These are phyloP conservation scores for Dioscorea cayenensis DNA, from an alignment of 116 monocot species.

Conservation along the genomic window DNA sequence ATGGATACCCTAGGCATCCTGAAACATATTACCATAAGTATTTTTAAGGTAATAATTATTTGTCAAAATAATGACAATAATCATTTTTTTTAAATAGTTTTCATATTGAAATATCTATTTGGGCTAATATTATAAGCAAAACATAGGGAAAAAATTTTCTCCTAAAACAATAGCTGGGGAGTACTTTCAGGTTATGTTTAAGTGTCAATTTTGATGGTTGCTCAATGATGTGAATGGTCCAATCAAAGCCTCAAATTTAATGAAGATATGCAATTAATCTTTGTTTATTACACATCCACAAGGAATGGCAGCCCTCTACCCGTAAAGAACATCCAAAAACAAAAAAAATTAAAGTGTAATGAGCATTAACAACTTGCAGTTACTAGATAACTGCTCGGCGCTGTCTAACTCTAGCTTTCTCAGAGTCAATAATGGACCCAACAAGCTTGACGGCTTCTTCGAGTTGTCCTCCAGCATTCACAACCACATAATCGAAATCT, in stretches of 20 bases:
- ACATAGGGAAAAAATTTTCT: too few relatives aligned
- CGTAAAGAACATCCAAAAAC: background rate
- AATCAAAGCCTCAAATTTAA: background rate
- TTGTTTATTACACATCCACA: background rate
- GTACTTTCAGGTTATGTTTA: too few relatives aligned
- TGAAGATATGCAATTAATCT: background rate
- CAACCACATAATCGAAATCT: constrained; percentile 80
- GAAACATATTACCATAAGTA: too few relatives aligned
- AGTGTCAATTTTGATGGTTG: too few relatives aligned
- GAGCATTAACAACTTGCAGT: background rate
- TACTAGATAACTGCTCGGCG: constrained; percentile 40
- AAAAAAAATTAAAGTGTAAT: background rate
- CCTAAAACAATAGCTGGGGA: too few relatives aligned
- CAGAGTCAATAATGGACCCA: constrained; percentile 83
- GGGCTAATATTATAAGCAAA: too few relatives aligned
- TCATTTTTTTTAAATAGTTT: too few relatives aligned
- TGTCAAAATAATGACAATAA: too few relatives aligned
- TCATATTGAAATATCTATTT: too few relatives aligned
- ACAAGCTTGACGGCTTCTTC: constrained; percentile 70
- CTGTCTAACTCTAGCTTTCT: constrained; percentile 66
- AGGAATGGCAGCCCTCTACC: background rate
- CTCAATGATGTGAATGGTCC: background rate
- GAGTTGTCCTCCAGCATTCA: constrained; percentile 85
- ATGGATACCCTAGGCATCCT: too few relatives aligned
- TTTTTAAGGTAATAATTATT: too few relatives aligned